These are phyloP conservation scores for Lentinus polychrous DNA, from an alignment of 1,284 basidiomycete genomes.

Conservation along the genomic window DNA sequence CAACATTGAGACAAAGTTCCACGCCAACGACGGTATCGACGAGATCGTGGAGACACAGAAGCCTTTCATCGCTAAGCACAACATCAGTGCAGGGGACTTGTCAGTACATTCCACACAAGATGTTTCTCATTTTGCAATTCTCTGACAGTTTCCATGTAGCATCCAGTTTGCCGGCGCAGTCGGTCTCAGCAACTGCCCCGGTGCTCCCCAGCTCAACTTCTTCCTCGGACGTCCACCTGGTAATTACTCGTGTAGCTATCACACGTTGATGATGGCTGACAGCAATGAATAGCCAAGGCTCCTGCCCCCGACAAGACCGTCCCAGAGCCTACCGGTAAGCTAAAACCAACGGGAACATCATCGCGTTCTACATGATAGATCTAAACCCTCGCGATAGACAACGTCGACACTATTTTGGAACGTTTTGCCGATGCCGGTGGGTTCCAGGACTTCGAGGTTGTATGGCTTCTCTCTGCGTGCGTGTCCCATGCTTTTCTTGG, in stretches of 20 bases:
- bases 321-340: constrained; percentile 29
- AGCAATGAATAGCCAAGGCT: neutral
- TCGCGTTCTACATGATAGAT: neutral
- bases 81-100: constrained; percentile 21
- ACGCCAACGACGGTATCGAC: constrained; percentile 19
- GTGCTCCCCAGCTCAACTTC: constrained; percentile 20
- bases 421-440: constrained; percentile 2
- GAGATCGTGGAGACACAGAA: constrained; percentile 17
- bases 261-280: neutral
- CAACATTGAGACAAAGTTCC: constrained; percentile 10
- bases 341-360: neutral
- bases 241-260: neutral
- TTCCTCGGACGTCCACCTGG: constrained; percentile 16
- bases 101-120: constrained; percentile 5
- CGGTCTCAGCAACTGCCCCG: constrained; percentile 20
- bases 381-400: neutral
- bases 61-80: constrained; percentile 17
- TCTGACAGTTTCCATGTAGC: constrained; percentile 9
- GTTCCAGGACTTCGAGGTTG: constrained; percentile 1
- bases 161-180: constrained; percentile 23
- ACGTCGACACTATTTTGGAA: constrained; percentile 1
- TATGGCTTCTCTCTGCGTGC: neutral
- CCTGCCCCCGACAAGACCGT: constrained; percentile 32
- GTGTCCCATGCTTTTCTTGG: constrained; percentile 6
- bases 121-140: neutral